Evolutionary conservation across 1,139 yeast species (phyloP).

Genomic region (Hyphopichia khmerensis): DNA sequence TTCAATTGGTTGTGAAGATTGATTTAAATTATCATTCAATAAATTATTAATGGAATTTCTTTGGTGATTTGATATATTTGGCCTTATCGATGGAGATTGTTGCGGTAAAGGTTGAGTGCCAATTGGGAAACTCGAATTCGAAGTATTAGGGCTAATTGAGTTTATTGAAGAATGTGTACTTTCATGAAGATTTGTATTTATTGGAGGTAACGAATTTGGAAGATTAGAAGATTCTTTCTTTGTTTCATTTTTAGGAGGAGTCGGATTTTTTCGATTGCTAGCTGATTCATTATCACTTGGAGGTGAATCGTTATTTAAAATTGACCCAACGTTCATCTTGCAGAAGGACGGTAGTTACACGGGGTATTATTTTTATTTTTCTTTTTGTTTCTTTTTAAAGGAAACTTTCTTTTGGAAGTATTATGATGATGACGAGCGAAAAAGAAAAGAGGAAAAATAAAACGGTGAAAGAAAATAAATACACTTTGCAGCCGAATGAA

Average conservation of each 20-base stretch:
- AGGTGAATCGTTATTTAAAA: slow-evolving; percentile 44
- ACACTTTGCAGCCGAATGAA: not conserved
- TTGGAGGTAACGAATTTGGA: not conserved
- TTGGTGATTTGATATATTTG: slow-evolving; percentile 12
- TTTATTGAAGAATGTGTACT: not conserved
- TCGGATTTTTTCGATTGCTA: not conserved
- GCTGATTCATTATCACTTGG: slow-evolving; percentile 23
- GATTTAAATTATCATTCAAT: slow-evolving; percentile 18
- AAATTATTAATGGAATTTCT: slow-evolving; percentile 31
- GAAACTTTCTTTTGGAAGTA: too few relatives aligned
- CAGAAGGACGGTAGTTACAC: not conserved
- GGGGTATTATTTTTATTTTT: too few relatives aligned
- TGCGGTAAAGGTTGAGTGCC: slow-evolving; percentile 3
- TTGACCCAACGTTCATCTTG: slow-evolving; percentile 48
- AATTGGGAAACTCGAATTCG: slow-evolving; percentile 1
- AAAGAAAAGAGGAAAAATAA: not conserved
- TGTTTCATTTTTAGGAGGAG: not conserved
- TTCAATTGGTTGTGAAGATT: not conserved
- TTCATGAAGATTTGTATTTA: not conserved
- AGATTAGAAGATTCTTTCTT: not conserved
- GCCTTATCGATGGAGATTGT: slow-evolving; percentile 1
- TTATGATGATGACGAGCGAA: not conserved
- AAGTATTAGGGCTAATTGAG: slow-evolving; percentile 1
- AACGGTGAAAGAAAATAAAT: not conserved
- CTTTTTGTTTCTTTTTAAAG: too few relatives aligned